Evolutionary conservation across 306 rosid genomes (phyloP), one percentile per base, ranked within the genome.

Genomic region (Castanospermum australe): DNA sequence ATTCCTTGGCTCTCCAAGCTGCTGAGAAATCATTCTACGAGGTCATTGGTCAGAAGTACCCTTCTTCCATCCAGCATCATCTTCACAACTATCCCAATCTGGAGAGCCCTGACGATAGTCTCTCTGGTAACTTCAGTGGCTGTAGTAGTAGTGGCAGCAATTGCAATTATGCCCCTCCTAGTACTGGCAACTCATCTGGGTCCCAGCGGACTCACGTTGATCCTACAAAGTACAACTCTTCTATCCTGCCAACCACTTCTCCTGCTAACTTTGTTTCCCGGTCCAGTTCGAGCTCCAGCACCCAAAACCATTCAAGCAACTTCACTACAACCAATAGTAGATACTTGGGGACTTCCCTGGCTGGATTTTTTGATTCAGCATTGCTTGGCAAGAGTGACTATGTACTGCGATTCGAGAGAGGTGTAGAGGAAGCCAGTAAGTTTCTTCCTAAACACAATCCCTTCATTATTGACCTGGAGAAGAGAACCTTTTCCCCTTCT

Each of bases 21-120:
- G 51, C 88, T 17, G 95, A 88, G 86, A 82, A 83, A 79, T 88
- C 93, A 15, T 68, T 92, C 1, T 87, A 70, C 71, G 86, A 90
- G 10, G 82, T 71, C 62, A 74, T 92, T 39, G 77, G 83, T 5
- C 47, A 79, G 18, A 72, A 77, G 8, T 33, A 55, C 69, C 82
- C 90, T 14, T 13, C 80, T 25, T 4, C 75, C 5, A 10, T 63
- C 51, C 81, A 83, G 38, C 82, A 64, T 11, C 90, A 69, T 8
- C 57, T 73, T 47, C 20, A 28, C 45, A 45, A 24, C 60, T 54
- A 17, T 45, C 66, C 69, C 72, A 63, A 21, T 48, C 32, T 64
- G 9, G 84, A 62, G 64, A 87, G 83, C 79, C 81, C 86, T 21
- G 91, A 77, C 3, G 86, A 44, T 44, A 42, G 36, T 75, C 32